Conservation (phyloP, 108 stramenopile genomes). For the Tribonema minus region DNA sequence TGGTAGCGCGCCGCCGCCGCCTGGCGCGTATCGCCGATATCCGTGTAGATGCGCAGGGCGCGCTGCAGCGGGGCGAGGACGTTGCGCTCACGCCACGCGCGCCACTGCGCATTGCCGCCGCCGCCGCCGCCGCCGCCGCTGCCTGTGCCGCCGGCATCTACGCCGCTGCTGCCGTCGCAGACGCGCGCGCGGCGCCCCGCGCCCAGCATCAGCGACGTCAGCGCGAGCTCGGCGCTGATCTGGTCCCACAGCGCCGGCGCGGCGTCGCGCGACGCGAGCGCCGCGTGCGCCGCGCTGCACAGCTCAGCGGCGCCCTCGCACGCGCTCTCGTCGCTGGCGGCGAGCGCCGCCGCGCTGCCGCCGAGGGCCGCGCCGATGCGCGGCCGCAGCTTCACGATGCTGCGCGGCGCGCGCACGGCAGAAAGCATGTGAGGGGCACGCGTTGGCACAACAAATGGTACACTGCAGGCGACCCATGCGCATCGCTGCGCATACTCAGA, state of each 20-base stretch:
- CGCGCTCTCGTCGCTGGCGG: background rate
- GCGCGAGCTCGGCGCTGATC: slow-evolving; percentile 18
- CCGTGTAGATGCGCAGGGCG: slow-evolving; percentile 21
- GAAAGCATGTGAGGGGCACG: too few relatives aligned
- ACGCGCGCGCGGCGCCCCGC: slow-evolving; percentile 4
- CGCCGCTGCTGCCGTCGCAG: background rate
- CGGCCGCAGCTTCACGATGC: background rate
- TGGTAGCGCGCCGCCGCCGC: slow-evolving; percentile 26
- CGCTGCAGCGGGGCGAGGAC: slow-evolving; percentile 11
- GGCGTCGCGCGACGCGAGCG: background rate
- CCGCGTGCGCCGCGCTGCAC: slow-evolving; percentile 20
- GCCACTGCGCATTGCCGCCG: background rate
- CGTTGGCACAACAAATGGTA: too few relatives aligned
- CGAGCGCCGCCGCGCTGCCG: background rate
- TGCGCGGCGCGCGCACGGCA: too few relatives aligned
- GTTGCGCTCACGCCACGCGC: background rate
- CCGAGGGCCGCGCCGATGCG: background rate
- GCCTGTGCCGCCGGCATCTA: background rate
- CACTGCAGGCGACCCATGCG: too few relatives aligned
- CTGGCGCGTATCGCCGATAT: slow-evolving; percentile 4
- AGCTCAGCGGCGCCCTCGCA: background rate
- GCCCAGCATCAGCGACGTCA: slow-evolving; percentile 24
- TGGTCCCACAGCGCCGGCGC: slow-evolving; percentile 25
- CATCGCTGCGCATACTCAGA: too few relatives aligned
- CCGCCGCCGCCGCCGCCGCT: background rate